phyloP scores from a whole-genome alignment of 441 rosid species.

The Aleurites moluccanus region DNA sequence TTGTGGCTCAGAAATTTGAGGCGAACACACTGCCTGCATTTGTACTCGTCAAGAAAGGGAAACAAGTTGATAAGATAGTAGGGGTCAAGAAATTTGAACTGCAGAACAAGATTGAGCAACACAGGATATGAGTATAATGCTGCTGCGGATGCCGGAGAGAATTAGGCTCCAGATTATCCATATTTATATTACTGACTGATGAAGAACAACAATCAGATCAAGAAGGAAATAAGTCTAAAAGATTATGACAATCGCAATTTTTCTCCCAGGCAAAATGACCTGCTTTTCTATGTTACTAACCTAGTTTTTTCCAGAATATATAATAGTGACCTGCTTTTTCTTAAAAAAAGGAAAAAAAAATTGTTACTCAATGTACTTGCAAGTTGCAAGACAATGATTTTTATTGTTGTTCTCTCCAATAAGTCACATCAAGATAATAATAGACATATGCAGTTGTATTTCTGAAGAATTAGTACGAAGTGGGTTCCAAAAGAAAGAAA shows the following conservation, averaged over 20 bases:
- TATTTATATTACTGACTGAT: background rate
- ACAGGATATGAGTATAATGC: slow-evolving; percentile 16
- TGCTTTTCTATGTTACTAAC: too few species aligned
- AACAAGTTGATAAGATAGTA: slow-evolving; percentile 51
- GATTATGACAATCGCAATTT: too few species aligned
- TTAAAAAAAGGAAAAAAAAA: too few species aligned
- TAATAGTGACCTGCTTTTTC: too few species aligned
- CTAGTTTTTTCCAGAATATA: too few species aligned
- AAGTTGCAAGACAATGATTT: background rate
- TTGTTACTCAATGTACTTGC: too few species aligned
- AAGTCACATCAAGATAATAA: background rate
- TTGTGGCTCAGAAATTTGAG: slow-evolving; percentile 46
- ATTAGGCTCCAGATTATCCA: too few species aligned
- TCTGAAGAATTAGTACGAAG: background rate
- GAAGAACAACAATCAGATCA: too few species aligned
- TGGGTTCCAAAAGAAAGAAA: background rate
- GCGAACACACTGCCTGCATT: slow-evolving; percentile 62
- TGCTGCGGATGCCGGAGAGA: background rate
- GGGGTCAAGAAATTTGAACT: slow-evolving; percentile 64
- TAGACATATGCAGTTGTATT: background rate
- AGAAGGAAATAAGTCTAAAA: too few species aligned
- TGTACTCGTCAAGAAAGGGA: slow-evolving; percentile 62
- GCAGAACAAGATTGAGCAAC: slow-evolving; percentile 52
- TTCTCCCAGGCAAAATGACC: too few species aligned
- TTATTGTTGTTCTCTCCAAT: background rate